A percentile compares a stretch with the other conserved stretches of the same genome.
phyloP scores from a whole-genome alignment of 1,284 basidiomycete species.

The Butyriboletus appendiculatus region DNA sequence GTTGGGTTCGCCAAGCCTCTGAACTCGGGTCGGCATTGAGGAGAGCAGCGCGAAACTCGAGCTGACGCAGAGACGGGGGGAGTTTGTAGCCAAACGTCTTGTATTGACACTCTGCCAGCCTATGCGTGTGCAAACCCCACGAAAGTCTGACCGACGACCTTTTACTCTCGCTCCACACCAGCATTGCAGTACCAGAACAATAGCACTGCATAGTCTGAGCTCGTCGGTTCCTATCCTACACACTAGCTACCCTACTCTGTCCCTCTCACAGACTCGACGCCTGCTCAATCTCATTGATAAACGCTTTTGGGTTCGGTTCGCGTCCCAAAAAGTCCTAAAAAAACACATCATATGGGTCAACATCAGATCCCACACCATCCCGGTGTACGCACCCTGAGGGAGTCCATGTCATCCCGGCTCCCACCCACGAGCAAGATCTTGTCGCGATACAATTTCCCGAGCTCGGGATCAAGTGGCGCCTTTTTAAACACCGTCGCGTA shows the following conservation, averaged over 20 bases:
- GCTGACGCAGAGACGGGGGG: background rate
- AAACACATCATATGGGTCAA: background rate
- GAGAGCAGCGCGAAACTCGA: background rate
- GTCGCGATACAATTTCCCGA: conserved; percentile 52
- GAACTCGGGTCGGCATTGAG: background rate
- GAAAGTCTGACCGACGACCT: background rate
- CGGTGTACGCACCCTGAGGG: conserved; percentile 45
- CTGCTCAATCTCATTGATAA: conserved; percentile 28
- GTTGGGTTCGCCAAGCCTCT: background rate
- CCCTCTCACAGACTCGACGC: conserved; percentile 14
- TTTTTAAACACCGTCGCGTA: conserved; percentile 58
- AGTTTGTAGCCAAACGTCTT: background rate
- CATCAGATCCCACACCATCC: background rate
- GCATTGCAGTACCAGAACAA: background rate
- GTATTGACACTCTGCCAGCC: too few relatives aligned
- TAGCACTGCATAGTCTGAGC: background rate
- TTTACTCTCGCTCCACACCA: background rate
- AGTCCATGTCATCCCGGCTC: conserved; percentile 58
- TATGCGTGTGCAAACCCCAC: background rate
- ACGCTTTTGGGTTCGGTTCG: conserved; percentile 70
- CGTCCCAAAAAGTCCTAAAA: conserved; percentile 72
- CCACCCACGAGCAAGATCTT: conserved; percentile 58
- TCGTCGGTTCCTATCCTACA: conserved; percentile 3
- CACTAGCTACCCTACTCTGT: too few relatives aligned
- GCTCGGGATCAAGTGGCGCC: conserved; percentile 68